phyloP scores from a whole-genome alignment of 140 eudicot genomes.

The Erigeron philadelphicus region DNA sequence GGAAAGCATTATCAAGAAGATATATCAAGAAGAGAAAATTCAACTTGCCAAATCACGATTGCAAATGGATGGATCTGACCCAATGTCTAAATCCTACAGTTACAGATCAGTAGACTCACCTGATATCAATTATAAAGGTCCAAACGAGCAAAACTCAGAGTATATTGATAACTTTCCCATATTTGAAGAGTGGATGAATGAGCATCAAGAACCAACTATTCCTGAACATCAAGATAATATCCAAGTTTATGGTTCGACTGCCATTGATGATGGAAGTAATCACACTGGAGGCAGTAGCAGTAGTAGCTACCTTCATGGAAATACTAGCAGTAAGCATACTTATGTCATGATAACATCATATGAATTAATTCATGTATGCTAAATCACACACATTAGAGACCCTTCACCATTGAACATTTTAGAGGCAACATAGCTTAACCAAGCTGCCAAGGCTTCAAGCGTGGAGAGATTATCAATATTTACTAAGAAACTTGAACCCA shows the following conservation, averaged over 20 bases:
- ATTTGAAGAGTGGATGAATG: slow-evolving; percentile 44
- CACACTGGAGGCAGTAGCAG: slow-evolving; percentile 22
- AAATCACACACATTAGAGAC: background rate
- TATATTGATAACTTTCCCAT: slow-evolving; percentile 36
- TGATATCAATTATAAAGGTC: slow-evolving; percentile 31
- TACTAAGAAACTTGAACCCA: too few relatives aligned
- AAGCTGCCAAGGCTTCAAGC: too few relatives aligned
- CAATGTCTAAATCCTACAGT: slow-evolving; percentile 25
- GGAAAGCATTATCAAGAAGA: background rate
- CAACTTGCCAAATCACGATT: slow-evolving; percentile 17
- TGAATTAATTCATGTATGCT: background rate
- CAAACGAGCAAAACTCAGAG: slow-evolving; percentile 33
- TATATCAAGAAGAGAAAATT: slow-evolving; percentile 25
- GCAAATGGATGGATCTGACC: slow-evolving; percentile 33
- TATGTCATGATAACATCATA: slow-evolving; percentile 14
- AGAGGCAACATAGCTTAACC: too few relatives aligned
- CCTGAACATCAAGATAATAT: slow-evolving; percentile 34
- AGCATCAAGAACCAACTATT: slow-evolving; percentile 34
- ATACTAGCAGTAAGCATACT: slow-evolving; percentile 34
- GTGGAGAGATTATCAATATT: too few relatives aligned
- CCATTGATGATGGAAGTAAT: slow-evolving; percentile 24
- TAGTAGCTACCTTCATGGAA: slow-evolving; percentile 36
- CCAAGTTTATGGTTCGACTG: slow-evolving; percentile 23
- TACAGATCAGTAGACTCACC: slow-evolving; percentile 34
- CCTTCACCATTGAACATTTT: too few relatives aligned